Evolutionary conservation across 1,139 yeast species (phyloP), one percentile per base, ranked within the genome.

Genomic region (Hemisphaericaspora xylofermentans): DNA sequence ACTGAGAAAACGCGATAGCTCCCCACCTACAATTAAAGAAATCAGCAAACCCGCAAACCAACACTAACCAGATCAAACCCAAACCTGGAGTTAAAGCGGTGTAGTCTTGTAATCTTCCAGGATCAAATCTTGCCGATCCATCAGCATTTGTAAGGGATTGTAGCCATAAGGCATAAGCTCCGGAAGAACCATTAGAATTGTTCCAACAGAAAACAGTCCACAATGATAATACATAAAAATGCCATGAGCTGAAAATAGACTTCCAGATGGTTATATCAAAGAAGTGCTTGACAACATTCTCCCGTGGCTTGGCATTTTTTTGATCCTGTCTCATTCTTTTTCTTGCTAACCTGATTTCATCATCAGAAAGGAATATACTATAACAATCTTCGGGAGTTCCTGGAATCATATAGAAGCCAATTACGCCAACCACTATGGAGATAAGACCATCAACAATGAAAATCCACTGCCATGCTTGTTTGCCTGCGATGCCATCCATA

Each of bases 391-490:
- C 61, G 15, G 93, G 93, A 27, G 85, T 81, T 35, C 88, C 91
- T 2, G 93, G 93, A 48, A 83, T 66, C 50, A 74, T 51, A 52
- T 77, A 75, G 50, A 80, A 71, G 0, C 89, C 91, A 45, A 80
- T 60, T 17, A 84, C 19, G 10, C 85, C 88, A 40, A 84, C 78
- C 2, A 67, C 76, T 25, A 82, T 53, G 2, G 88, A 78, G 30
- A 82, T 68, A 36, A 79, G 58, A 7, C 84, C 85, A 58, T 84
- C 88, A 47, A 84, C 72, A 44, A 84, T 74, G 54, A 80, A 84
- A 61, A 81, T 78, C 88, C 89, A 84, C 61, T 82, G 74, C 89
- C 89, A 84, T 9, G 86, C 80, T 26, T 63, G 71, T 26, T 78
- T 62, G 1, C 86, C 84, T 42, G 60, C 58, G 4, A 57, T 58